Evolutionary conservation across 2,329 filamentous ascomycete species (phyloP).

Genomic region (Phyllosticta paracitricarpa): DNA sequence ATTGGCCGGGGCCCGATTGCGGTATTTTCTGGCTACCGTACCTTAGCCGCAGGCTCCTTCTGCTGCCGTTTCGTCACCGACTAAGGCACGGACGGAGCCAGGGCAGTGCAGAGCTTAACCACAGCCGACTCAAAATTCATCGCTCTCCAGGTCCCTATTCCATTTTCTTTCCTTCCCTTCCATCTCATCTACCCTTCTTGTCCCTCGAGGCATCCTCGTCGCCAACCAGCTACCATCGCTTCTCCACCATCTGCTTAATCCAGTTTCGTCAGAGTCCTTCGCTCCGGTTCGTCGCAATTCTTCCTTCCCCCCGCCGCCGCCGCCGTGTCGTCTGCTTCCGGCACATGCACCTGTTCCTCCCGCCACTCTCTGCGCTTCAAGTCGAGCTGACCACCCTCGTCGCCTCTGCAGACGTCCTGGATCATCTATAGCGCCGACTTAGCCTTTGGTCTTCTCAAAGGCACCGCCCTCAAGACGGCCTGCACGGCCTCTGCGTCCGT

Average conservation of each 20-base stretch:
- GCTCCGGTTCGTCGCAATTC: slow-evolving; percentile 4
- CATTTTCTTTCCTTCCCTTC: neutral
- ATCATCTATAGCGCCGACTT: neutral
- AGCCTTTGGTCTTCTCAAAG: slow-evolving; percentile 35
- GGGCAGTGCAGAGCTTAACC: neutral
- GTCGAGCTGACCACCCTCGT: neutral
- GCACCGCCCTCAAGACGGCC: slow-evolving; percentile 34
- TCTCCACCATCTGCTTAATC: neutral
- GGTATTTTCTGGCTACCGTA: slow-evolving; percentile 8
- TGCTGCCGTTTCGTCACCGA: slow-evolving; percentile 2
- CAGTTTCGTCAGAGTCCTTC: slow-evolving; percentile 8
- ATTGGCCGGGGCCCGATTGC: neutral
- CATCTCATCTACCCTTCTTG: neutral
- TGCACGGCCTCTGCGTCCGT: slow-evolving; percentile 30
- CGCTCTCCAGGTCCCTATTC: neutral
- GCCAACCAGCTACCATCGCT: slow-evolving; percentile 1
- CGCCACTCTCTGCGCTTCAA: slow-evolving; percentile 4
- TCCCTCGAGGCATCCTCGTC: neutral
- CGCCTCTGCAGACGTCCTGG: slow-evolving; percentile 4
- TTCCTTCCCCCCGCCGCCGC: neutral
- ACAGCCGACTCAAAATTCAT: slow-evolving; percentile 10
- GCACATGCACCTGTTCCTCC: slow-evolving; percentile 4
- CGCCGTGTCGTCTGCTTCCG: neutral
- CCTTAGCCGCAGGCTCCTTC: neutral
- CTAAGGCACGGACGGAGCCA: neutral